A percentile compares a stretch with the other conserved stretches of the same genome.
Evolutionary conservation across 1,284 basidiomycete species (phyloP).

Genomic region (Clitocybe nebularis): DNA sequence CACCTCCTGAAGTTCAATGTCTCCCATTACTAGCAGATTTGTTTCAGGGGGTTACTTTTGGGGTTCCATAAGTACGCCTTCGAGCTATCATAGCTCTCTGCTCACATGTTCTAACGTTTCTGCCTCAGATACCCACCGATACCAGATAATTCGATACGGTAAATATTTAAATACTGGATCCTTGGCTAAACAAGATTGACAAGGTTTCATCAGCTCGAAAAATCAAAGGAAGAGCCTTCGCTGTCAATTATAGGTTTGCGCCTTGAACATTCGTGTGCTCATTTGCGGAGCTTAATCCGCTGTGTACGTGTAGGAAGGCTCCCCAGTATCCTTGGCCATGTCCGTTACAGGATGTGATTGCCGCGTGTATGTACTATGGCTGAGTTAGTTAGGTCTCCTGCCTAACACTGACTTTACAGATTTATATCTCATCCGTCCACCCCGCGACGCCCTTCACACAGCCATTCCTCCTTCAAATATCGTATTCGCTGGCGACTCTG

Average conservation of each 20-base stretch:
- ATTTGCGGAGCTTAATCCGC: slow-evolving; percentile 17
- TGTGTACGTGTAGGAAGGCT: slow-evolving; percentile 46
- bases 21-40: not conserved
- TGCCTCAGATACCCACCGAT: slow-evolving; percentile 62
- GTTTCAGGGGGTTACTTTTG: slow-evolving; percentile 57
- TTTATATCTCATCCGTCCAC: slow-evolving; percentile 78
- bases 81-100: not conserved
- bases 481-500: slow-evolving; percentile 82
- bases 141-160: slow-evolving; percentile 62
- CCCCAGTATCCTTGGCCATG: slow-evolving; percentile 90
- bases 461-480: slow-evolving; percentile 71
- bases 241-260: slow-evolving; percentile 51
- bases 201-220: slow-evolving; percentile 60
- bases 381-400: not conserved
- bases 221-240: slow-evolving; percentile 66
- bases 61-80: slow-evolving; percentile 56
- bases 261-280: not conserved
- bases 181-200: too few relatives aligned
- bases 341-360: slow-evolving; percentile 75
- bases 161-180: too few relatives aligned
- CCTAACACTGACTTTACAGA: too few relatives aligned
- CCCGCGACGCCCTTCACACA: slow-evolving; percentile 62
- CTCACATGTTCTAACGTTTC: slow-evolving; percentile 10
- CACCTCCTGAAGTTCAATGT: not conserved
- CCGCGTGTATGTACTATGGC: slow-evolving; percentile 52